A percentile compares a stretch with the other conserved stretches of the same genome.
Evolutionary conservation across 805 yeast species (phyloP).

Genomic region (Nakazawaea ernobii): DNA sequence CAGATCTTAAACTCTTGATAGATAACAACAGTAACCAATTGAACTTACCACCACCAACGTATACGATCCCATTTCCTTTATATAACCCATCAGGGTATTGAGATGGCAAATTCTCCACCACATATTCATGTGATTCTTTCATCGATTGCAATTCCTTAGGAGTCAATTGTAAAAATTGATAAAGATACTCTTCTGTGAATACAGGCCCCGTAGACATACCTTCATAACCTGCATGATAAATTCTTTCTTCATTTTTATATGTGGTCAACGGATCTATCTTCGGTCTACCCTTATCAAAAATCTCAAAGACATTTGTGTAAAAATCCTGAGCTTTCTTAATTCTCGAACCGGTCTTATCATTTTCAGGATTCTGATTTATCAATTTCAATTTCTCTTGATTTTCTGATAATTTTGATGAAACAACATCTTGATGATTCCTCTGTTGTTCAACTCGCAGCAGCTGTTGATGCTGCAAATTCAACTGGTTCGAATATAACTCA

Average conservation of each 20-base stretch:
- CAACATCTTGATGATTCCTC: not conserved
- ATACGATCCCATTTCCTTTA: slow-evolving; percentile 54
- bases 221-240: slow-evolving; percentile 51
- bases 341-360: slow-evolving; percentile 27
- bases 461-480: not conserved
- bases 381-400: slow-evolving; percentile 16
- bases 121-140: slow-evolving; percentile 39
- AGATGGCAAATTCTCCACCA: slow-evolving; percentile 41
- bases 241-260: slow-evolving; percentile 40
- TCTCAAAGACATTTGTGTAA: slow-evolving; percentile 36
- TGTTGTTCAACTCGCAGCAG: not conserved
- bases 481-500: slow-evolving; percentile 8
- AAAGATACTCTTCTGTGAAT: slow-evolving; percentile 48
- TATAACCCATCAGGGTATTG: slow-evolving; percentile 39
- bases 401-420: slow-evolving; percentile 7
- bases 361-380: slow-evolving; percentile 19
- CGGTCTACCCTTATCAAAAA: slow-evolving; percentile 33
- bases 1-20: slow-evolving; percentile 56
- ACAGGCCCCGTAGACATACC: slow-evolving; percentile 29
- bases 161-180: slow-evolving; percentile 40
- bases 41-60: slow-evolving; percentile 77
- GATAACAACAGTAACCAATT: slow-evolving; percentile 67
- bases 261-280: slow-evolving; percentile 32
- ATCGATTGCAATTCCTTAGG: slow-evolving; percentile 37
- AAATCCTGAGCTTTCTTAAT: slow-evolving; percentile 33